These are phyloP conservation scores for Coemansia sp. DNA, from an alignment of 192 early-diverging fungal genomes.

Conservation along the genomic window DNA sequence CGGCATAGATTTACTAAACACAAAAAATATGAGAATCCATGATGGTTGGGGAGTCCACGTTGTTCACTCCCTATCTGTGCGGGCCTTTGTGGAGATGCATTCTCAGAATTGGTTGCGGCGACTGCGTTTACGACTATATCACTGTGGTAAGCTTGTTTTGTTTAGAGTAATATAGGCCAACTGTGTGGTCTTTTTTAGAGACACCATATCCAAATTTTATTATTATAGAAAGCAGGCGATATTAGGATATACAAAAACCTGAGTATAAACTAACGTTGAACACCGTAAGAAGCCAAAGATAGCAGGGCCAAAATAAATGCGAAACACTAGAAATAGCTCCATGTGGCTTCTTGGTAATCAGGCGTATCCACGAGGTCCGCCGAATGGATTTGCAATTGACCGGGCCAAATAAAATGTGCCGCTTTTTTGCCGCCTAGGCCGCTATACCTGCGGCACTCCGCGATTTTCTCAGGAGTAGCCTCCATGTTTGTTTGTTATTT, in stretches of 20 bases:
- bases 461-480: neutral
- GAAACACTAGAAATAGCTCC: neutral
- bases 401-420: neutral
- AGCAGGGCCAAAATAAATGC: neutral
- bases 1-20: neutral
- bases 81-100: neutral
- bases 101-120: neutral
- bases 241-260: no score
- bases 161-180: neutral
- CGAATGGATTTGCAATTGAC: no score
- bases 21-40: neutral
- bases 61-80: neutral
- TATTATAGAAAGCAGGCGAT: no score
- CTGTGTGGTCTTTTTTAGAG: neutral
- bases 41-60: neutral
- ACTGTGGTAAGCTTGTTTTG: neutral
- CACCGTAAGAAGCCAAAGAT: neutral
- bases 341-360: neutral
- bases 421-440: neutral
- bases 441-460: neutral
- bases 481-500: neutral
- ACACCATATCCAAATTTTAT: neutral
- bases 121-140: neutral
- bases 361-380: no score
- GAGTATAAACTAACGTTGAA: neutral